A percentile compares a stretch with the other conserved stretches of the same genome.
These are phyloP conservation scores for Yarrowia deformans DNA, from an alignment of 805 yeast species.

Conservation along the genomic window DNA sequence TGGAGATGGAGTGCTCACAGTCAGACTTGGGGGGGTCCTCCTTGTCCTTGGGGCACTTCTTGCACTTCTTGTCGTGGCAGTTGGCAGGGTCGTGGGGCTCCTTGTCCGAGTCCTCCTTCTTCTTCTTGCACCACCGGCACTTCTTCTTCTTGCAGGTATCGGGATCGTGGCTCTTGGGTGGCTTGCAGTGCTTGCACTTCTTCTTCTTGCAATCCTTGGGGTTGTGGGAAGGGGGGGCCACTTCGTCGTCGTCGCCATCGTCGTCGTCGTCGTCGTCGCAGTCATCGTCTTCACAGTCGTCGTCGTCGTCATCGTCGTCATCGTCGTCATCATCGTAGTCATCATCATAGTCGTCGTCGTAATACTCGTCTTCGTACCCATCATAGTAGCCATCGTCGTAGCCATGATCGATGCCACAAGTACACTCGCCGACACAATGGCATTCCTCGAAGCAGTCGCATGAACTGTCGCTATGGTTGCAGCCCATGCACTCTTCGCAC, in stretches of 20 bases:
- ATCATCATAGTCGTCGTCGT: constrained; percentile 20
- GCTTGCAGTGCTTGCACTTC: constrained; percentile 31
- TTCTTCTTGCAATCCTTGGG: constrained; percentile 30
- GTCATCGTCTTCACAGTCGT: neutral
- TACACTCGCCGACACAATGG: constrained; percentile 30
- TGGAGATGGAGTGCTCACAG: constrained; percentile 23
- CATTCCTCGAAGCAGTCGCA: constrained; percentile 32
- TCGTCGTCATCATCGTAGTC: constrained; percentile 24
- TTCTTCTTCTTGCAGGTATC: constrained; percentile 29
- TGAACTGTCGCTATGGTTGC: constrained; percentile 20
- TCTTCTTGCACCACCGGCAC: constrained; percentile 30
- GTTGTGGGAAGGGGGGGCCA: constrained; percentile 14
- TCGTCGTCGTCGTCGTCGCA: neutral
- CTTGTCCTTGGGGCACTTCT: constrained; percentile 22
- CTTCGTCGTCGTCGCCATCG: constrained; percentile 10
- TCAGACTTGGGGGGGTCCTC: constrained; percentile 11
- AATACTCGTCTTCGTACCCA: constrained; percentile 24
- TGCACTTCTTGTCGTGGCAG: constrained; percentile 30
- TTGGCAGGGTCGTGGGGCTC: constrained; percentile 15
- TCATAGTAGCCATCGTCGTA: constrained; percentile 30
- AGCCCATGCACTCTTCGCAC: constrained; percentile 32
- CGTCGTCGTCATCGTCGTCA: constrained; percentile 4
- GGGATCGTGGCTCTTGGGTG: constrained; percentile 26
- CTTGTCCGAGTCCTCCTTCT: constrained; percentile 5
- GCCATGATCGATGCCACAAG: constrained; percentile 25